These are phyloP conservation scores for Leccinum pachyderme DNA, from an alignment of 1,284 basidiomycete species.

Conservation along the genomic window DNA sequence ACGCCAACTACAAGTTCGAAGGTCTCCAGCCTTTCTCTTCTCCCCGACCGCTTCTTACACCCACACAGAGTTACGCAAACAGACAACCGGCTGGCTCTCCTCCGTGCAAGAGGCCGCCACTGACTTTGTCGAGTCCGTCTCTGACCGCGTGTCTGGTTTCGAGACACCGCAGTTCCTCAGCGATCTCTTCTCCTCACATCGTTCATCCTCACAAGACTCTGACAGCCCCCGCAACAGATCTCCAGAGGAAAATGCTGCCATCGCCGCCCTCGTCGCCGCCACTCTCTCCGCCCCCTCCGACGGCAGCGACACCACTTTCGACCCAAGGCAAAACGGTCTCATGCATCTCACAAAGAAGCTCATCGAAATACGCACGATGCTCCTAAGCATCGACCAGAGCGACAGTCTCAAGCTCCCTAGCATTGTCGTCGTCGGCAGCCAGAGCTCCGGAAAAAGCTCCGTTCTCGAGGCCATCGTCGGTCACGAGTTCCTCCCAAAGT, in stretches of 20 bases:
- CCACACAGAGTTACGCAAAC: constrained; percentile 62
- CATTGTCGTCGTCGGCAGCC: constrained; percentile 97
- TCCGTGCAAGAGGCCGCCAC: constrained; percentile 67
- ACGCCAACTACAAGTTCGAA: constrained; percentile 93
- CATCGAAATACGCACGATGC: constrained; percentile 93
- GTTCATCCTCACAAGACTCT: constrained; percentile 32
- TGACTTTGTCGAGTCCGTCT: constrained; percentile 60
- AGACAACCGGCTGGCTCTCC: constrained; percentile 62
- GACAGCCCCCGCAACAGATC: constrained; percentile 33
- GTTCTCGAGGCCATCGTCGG: constrained; percentile 98
- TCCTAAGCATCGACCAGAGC: constrained; percentile 94
- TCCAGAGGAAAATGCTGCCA: constrained; percentile 57
- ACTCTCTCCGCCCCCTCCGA: constrained; percentile 73
- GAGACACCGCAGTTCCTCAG: constrained; percentile 73
- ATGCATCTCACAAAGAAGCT: constrained; percentile 95
- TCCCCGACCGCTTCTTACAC: neutral
- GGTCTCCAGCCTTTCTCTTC: constrained; percentile 41
- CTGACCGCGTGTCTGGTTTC: constrained; percentile 54
- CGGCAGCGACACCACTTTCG: constrained; percentile 36
- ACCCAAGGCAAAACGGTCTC: constrained; percentile 63
- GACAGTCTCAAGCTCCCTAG: constrained; percentile 92
- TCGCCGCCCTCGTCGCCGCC: constrained; percentile 73
- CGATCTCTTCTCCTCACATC: constrained; percentile 54
- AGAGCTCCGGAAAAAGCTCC: constrained; percentile 97
- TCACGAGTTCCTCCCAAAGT: constrained; percentile 98